These are phyloP conservation scores for Diplodia corticola DNA, from an alignment of 2,329 filamentous ascomycete species.

Conservation along the genomic window DNA sequence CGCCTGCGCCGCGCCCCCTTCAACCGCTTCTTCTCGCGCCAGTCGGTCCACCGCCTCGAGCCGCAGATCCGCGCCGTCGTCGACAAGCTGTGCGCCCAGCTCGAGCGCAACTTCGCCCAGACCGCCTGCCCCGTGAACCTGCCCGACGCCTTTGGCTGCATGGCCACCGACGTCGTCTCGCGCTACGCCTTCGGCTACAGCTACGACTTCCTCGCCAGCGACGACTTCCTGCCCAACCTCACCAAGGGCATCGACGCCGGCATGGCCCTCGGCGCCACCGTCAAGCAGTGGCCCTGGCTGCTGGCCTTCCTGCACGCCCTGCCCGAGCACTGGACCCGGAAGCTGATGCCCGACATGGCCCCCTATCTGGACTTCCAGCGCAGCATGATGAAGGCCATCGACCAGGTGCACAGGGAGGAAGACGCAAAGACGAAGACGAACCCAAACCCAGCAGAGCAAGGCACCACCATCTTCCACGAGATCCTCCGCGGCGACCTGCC, in stretches of 20 bases:
- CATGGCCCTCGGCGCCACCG: conserved; percentile 23
- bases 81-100: conserved; percentile 23
- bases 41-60: conserved; percentile 23
- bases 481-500: conserved; percentile 24
- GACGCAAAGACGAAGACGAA: background rate
- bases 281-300: conserved; percentile 29
- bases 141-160: conserved; percentile 26
- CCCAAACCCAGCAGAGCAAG: background rate
- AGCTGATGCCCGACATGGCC: conserved; percentile 22
- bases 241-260: conserved; percentile 27
- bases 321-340: conserved; percentile 5
- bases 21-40: conserved; percentile 25
- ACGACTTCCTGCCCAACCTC: conserved; percentile 26
- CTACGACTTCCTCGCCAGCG: conserved; percentile 27
- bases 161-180: conserved; percentile 29
- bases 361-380: conserved; percentile 24
- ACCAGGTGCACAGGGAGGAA: conserved; percentile 19
- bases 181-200: conserved; percentile 28
- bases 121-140: conserved; percentile 25
- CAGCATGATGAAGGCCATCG: conserved; percentile 17
- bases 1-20: conserved; percentile 26
- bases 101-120: conserved; percentile 22
- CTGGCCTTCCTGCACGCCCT: conserved; percentile 18
- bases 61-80: conserved; percentile 22
- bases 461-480: conserved; percentile 25